These are phyloP conservation scores for Silene conica DNA, from an alignment of 148 eudicot species.

Conservation along the genomic window DNA sequence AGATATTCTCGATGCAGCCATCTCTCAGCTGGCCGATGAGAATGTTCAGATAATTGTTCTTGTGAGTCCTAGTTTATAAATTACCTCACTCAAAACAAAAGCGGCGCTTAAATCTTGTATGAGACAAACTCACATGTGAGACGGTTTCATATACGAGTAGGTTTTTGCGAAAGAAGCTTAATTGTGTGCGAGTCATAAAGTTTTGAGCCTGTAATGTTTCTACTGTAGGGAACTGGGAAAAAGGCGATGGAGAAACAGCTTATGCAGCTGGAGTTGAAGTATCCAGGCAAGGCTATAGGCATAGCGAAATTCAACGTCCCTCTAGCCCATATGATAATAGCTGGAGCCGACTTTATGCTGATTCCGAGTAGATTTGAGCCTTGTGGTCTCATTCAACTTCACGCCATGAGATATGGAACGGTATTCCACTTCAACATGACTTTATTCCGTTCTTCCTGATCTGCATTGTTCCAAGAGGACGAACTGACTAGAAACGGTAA, in stretches of 20 bases:
- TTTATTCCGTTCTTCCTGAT: background rate
- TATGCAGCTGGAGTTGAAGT: conserved; percentile 55
- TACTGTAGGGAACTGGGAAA: conserved; percentile 81
- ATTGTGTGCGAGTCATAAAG: background rate
- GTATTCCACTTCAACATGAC: conserved; percentile 28
- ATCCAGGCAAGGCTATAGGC: conserved; percentile 79
- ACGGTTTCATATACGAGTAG: background rate
- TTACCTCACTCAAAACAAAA: background rate
- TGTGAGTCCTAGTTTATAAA: conserved; percentile 37
- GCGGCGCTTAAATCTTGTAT: no score
- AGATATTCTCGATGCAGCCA: conserved; percentile 80
- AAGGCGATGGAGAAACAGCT: conserved; percentile 73
- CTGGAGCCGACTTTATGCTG: conserved; percentile 82
- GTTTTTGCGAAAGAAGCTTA: background rate
- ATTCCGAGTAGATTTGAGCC: conserved; percentile 96
- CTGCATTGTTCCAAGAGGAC: background rate
- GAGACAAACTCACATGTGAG: no score
- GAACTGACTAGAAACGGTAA: background rate
- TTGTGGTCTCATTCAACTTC: conserved; percentile 94
- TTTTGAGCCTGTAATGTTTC: background rate
- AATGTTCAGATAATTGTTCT: conserved; percentile 78
- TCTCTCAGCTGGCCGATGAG: conserved; percentile 53
- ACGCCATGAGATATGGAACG: conserved; percentile 94
- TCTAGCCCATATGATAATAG: conserved; percentile 81
- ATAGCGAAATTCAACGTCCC: conserved; percentile 78